phyloP scores from a whole-genome alignment of 2,329 filamentous ascomycete genomes.

The Cladophialophora chaetospira region DNA sequence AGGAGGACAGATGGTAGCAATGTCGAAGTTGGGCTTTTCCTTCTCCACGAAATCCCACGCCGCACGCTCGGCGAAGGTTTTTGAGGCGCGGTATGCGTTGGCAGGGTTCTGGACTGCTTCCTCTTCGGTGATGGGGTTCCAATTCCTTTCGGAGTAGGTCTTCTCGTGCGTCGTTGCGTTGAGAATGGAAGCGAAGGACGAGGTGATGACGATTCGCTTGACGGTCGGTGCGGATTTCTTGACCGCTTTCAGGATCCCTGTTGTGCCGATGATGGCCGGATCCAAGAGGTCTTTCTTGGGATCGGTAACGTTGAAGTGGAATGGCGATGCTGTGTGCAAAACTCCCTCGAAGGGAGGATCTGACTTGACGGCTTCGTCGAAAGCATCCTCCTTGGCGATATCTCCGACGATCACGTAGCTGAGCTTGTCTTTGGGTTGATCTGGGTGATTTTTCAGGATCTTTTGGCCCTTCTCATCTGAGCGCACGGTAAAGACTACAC shows the following conservation, averaged over 20 bases:
- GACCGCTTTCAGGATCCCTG: conserved; percentile 63
- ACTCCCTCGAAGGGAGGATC: conserved; percentile 71
- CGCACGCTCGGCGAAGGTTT: conserved; percentile 66
- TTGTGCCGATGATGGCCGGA: conserved; percentile 65
- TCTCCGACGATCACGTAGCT: conserved; percentile 71
- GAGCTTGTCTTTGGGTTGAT: conserved; percentile 57
- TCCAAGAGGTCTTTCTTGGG: conserved; percentile 63
- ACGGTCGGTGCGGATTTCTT: conserved; percentile 65
- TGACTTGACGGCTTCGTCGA: conserved; percentile 64
- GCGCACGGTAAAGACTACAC: conserved; percentile 65
- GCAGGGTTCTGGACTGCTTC: conserved; percentile 40
- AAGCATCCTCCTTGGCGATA: conserved; percentile 69
- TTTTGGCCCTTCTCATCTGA: conserved; percentile 63
- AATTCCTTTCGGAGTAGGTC: conserved; percentile 43
- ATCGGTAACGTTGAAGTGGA: conserved; percentile 71
- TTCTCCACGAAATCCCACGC: conserved; percentile 65
- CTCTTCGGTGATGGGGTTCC: conserved; percentile 50
- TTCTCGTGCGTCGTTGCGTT: conserved; percentile 45
- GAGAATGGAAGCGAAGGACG: conserved; percentile 68
- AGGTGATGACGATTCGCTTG: conserved; percentile 71
- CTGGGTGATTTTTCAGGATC: conserved; percentile 58
- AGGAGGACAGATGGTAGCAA: conserved; percentile 64
- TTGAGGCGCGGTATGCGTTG: conserved; percentile 53
- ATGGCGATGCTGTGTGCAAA: conserved; percentile 73
- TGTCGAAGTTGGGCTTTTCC: conserved; percentile 59